A percentile compares a stretch with the other conserved stretches of the same genome.
Evolutionary conservation across 2,329 filamentous ascomycete genomes (phyloP).

Genomic region (Colletotrichum tropicale): DNA sequence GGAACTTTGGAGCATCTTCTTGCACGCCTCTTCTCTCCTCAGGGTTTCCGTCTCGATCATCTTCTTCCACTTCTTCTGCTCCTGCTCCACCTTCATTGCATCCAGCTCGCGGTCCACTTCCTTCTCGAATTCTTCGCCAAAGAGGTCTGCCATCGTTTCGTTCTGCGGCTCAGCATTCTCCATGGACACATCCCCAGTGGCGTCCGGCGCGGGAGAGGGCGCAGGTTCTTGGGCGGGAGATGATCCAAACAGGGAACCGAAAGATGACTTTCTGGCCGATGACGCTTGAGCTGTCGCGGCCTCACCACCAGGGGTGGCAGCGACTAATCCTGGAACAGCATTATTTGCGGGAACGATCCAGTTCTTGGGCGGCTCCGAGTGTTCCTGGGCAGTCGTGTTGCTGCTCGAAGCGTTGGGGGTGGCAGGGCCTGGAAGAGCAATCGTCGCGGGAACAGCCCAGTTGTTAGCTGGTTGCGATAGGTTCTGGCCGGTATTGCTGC

Average conservation of each 20-base stretch:
- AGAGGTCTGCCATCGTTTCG: background rate
- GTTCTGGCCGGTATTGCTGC: background rate
- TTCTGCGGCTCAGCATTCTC: background rate
- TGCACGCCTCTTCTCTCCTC: background rate
- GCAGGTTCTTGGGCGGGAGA: background rate
- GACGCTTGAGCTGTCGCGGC: background rate
- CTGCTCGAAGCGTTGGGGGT: background rate
- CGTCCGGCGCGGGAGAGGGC: background rate
- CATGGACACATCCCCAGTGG: background rate
- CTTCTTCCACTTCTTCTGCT: background rate
- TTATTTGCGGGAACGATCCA: background rate
- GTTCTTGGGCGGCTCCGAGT: background rate
- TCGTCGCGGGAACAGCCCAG: background rate
- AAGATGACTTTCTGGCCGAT: background rate
- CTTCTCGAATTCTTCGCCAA: background rate
- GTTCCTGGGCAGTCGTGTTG: background rate
- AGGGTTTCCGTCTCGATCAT: background rate
- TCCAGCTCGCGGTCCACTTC: background rate
- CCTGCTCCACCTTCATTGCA: background rate
- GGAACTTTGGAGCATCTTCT: background rate
- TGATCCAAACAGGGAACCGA: background rate
- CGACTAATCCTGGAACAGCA: fast-evolving
- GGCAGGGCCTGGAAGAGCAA: background rate
- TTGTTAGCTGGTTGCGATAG: background rate
- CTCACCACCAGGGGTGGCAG: background rate